A percentile compares a stretch with the other conserved stretches of the same genome.
Evolutionary conservation across 495 filamentous ascomycete species (phyloP).

Genomic region (Penicillium crystallinum): DNA sequence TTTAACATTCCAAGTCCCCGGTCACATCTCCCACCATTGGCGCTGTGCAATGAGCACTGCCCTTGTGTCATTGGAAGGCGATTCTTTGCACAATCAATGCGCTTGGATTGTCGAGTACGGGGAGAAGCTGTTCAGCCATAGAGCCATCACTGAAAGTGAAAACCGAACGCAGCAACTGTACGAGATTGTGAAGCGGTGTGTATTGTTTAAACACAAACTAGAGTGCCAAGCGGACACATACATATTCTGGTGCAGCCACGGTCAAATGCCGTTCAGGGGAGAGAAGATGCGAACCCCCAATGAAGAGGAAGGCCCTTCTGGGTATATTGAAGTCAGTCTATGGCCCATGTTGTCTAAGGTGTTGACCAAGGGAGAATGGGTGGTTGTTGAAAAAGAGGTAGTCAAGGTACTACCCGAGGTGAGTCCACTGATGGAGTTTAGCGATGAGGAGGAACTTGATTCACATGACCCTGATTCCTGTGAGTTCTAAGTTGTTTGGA

Average conservation of each 20-base stretch:
- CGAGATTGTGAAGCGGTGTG: conserved; percentile 6
- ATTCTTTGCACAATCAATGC: not conserved
- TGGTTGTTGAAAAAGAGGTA: conserved; percentile 6
- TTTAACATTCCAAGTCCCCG: not conserved
- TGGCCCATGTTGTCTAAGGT: conserved; percentile 12
- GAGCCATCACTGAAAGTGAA: not conserved
- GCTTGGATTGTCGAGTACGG: not conserved
- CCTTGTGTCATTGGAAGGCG: not conserved
- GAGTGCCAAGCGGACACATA: conserved; percentile 19
- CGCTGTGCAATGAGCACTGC: conserved; percentile 1
- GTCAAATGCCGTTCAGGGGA: not conserved
- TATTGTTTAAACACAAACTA: conserved; percentile 16
- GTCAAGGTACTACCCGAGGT: not conserved
- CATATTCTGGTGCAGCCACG: conserved; percentile 8
- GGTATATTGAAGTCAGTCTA: not conserved
- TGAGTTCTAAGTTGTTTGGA: too few species aligned
- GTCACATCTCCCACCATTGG: not conserved
- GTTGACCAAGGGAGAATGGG: not conserved
- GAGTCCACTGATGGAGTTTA: not conserved
- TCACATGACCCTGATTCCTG: too few species aligned
- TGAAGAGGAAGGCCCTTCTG: not conserved
- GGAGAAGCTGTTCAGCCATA: not conserved
- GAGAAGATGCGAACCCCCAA: conserved; percentile 7
- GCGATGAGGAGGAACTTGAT: not conserved
- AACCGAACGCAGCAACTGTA: not conserved